Base-by-base conservation (phyloP, 805 yeast genomes). In the Starmera caribaea region DNA sequence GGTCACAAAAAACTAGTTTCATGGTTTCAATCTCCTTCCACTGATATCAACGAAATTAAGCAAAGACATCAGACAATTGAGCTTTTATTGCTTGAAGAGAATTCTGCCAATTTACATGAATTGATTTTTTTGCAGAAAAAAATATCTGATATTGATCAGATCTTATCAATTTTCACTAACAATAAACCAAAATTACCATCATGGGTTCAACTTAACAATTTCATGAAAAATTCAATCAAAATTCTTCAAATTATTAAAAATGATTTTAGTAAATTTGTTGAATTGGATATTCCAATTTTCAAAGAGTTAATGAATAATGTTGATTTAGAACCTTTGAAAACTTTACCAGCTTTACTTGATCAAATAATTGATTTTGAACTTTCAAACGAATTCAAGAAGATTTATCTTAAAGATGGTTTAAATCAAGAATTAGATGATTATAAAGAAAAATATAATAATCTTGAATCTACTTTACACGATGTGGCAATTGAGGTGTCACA, bases 11-110 rank as follows among this genome's bases (percentile, higher is more conserved):
- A 57, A 2, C 37, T 69, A n/a, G 49, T 43, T 11, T 43, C 55
- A 1, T 65, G 67, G 65, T 45, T 69, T 10, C 29, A 49, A 3
- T 49, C 61, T 13, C 74, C 74, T 0, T 41, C 62, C 4, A 44
- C 54, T 1, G 50, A 57, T n/a, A 38, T 45, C 1, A 43, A 45
- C 1, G 17, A 40, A 7, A 59, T 69, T 4, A 46, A 53, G 14
- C 44, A 46, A 29, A 54, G 74, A 17, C 51, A 55, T 3, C 43
- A 54, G 3, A 48, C 59, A 0, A 49, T 68, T 1, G 51, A 50
- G 8, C 26, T 43, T 0, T 44, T 69, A 4, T n/a, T 47, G 0
- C 37, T 44, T 4, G 53, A 41, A 5, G 36, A 44, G 11, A 57
- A 62, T 37, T 30, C 43, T 2, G 35, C 45, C 1, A 14, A 41